Evolutionary conservation across 208 protist species (phyloP), one percentile per base, ranked within the genome.

Genomic region (Acanthamoeba rhysodes): DNA sequence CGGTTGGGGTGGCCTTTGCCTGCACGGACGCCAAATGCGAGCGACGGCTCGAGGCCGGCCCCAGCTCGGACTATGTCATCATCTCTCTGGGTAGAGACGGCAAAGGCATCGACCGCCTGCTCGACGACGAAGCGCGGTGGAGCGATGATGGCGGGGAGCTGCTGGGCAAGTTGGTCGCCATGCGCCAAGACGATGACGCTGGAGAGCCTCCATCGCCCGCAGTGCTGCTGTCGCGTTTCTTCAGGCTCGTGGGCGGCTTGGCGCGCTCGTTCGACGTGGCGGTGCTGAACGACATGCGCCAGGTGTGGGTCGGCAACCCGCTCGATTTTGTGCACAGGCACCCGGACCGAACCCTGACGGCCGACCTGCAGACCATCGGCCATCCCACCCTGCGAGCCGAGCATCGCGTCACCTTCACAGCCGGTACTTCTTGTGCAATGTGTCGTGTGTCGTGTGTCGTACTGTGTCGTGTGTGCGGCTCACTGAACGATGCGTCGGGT

Each of bases 301-400:
- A 88, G 53, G 80, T 88, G 80, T 88, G 80, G 80, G 8, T 88
- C n/a, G 80, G 80, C 80, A 41, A 88, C 32, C 80, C 80, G 50
- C 53, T 88, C 80, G 29, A 64, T 12, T 88, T 88, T 45, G 53
- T 88, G 14, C 50, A 88, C 80, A 88, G 32, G n/a, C 80, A 66
- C 41, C 6, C 50, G 24, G n/a, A 88, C 22, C 80, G 80, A 22
- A 2, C 4, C n/a, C 80, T n/a, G 18, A 64, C 66, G 80, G 80
- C 66, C 50, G 80, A 88, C 80, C 53, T 88, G 27, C 80, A 88
- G n/a, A 88, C 80, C 14, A 64, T 88, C 12, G 80, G 80, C 50
- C 80, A 88, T 45, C 80, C 80, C 9, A 37, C 34, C 7, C 78
- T 48, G 6, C 14, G 4, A 18, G 16, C 18, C 10, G 12, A 32